Conservation (phyloP, 108 stramenopile genomes). For the Nitzschia sp. region DNA sequence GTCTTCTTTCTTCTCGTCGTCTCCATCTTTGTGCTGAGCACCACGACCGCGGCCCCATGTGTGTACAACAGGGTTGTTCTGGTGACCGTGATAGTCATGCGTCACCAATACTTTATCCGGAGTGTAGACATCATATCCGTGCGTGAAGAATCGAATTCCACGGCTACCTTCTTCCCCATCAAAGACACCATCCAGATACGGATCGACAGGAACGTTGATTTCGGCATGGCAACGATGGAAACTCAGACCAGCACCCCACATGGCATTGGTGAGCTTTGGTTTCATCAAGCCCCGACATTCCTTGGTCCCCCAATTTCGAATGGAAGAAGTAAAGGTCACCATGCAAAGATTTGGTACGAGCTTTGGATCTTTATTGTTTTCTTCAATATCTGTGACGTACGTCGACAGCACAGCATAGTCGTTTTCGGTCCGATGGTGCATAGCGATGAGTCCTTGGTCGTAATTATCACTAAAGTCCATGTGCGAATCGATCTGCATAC, state of each 20-base stretch:
- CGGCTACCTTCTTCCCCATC: slow-evolving; percentile 92
- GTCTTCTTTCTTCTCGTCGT: background rate
- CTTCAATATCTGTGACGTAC: slow-evolving; percentile 76
- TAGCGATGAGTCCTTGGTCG: slow-evolving; percentile 63
- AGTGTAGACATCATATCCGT: slow-evolving; percentile 92
- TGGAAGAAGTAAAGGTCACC: slow-evolving; percentile 61
- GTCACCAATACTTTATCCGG: slow-evolving; percentile 71
- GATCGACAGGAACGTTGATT: slow-evolving; percentile 85
- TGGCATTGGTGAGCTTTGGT: slow-evolving; percentile 71
- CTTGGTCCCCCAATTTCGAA: slow-evolving; percentile 73
- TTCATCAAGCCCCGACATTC: slow-evolving; percentile 40
- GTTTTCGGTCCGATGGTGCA: slow-evolving; percentile 79
- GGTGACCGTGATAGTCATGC: slow-evolving; percentile 81
- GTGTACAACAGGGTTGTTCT: slow-evolving; percentile 57
- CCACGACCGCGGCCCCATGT: slow-evolving; percentile 40
- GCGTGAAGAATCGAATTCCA: slow-evolving; percentile 80
- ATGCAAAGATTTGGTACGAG: slow-evolving; percentile 77
- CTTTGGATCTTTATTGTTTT: slow-evolving; percentile 49
- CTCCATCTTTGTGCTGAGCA: background rate
- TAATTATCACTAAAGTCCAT: slow-evolving; percentile 76
- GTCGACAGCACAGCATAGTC: slow-evolving; percentile 88
- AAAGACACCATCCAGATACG: slow-evolving; percentile 75
- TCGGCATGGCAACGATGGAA: slow-evolving; percentile 86
- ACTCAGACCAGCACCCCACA: slow-evolving; percentile 88
- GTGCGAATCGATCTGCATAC: slow-evolving; percentile 87